These are phyloP conservation scores for Dimocarpus longan DNA, from an alignment of 345 rosid species.

Conservation along the genomic window DNA sequence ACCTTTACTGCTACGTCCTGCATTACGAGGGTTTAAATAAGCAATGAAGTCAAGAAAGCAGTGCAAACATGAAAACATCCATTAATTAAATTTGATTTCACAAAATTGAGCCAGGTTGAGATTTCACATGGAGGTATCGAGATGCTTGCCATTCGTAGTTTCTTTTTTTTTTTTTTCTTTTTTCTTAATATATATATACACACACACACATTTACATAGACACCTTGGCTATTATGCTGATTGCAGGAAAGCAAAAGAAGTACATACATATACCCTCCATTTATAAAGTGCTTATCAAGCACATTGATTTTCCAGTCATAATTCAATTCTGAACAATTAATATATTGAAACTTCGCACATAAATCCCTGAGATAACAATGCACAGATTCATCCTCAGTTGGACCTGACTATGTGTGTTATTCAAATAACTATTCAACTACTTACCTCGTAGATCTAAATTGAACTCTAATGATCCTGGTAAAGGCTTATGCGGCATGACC, in stretches of 20 bases:
- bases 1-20: constrained; percentile 98
- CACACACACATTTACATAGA: background rate
- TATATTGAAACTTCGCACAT: background rate
- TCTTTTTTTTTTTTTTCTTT: too few relatives aligned
- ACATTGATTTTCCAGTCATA: background rate
- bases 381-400: background rate
- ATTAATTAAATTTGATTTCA: background rate
- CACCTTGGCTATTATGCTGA: background rate
- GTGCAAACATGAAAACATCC: background rate
- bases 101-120: background rate
- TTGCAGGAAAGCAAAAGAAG: background rate
- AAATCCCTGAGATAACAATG: background rate
- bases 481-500: background rate
- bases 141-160: too few relatives aligned
- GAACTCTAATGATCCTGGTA: background rate
- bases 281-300: background rate
- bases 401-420: background rate
- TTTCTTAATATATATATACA: background rate
- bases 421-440: background rate
- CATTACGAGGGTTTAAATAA: constrained; percentile 19
- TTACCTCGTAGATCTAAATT: background rate
- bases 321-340: background rate
- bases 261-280: background rate
- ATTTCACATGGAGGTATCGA: background rate
- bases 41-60: constrained; percentile 7